Evolutionary conservation across 176 grass and related monocot species (phyloP).

Genomic region (Cenchrus purpureus): DNA sequence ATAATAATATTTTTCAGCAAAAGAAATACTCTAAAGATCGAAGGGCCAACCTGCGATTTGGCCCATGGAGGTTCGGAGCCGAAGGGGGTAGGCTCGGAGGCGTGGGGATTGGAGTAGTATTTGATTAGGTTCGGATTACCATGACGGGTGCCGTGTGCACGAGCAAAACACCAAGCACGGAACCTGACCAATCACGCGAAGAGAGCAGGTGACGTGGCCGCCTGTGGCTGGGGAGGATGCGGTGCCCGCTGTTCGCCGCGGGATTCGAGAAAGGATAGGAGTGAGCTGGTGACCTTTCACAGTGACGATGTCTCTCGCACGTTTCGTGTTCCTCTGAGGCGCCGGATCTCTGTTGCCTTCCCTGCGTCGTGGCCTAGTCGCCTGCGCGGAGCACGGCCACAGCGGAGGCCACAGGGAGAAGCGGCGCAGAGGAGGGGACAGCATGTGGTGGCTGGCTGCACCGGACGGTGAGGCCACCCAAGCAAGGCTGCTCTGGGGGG

Average conservation of each 20-base stretch:
- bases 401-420: neutral
- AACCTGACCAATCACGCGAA: neutral
- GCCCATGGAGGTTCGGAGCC: conserved; percentile 11
- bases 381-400: neutral
- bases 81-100: conserved; percentile 46
- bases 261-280: conserved; percentile 39
- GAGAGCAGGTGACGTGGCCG: neutral
- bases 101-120: conserved; percentile 46
- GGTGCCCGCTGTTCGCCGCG: neutral
- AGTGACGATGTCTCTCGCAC: conserved; percentile 37
- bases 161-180: neutral
- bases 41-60: neutral
- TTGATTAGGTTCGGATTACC: conserved; percentile 51
- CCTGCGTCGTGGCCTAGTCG: neutral
- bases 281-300: conserved; percentile 47
- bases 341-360: neutral
- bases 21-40: neutral
- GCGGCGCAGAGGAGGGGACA: neutral
- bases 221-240: neutral
- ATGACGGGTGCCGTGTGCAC: neutral
- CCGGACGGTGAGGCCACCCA: conserved; percentile 11
- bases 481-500: neutral
- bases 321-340: conserved; percentile 10
- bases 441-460: neutral
- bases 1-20: neutral